Evolutionary conservation across 129 eudicot species (phyloP), one percentile per base, ranked within the genome.

Genomic region (Chrysanthemum makinoi): DNA sequence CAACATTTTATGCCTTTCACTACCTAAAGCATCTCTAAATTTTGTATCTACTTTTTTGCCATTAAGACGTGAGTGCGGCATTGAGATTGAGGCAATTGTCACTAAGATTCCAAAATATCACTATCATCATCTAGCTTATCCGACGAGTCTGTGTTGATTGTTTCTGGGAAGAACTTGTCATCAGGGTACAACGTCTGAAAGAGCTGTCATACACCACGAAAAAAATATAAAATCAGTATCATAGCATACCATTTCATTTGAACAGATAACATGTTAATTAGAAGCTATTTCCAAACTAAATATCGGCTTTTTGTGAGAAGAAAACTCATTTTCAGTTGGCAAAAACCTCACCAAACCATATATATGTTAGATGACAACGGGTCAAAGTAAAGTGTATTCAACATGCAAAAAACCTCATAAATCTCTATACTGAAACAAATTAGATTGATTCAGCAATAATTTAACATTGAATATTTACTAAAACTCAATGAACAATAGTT

Each of bases 91-190:
- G 15, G 17, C 26, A 49, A 60, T 77, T 3, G 46, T 55, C 66
- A 68, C 67, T 43, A 64, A 0, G 73, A 67, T 20, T 84, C 90
- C 47, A 44, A 61, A 69, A 3, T 65, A 65, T 84, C 76, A 70
- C 52, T 18, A 50, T 65, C 88, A 50, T 83, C 89, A 62, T 78
- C 86, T 4, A 64, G 39, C 66, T 82, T 77, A 19, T 80, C 86
- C 46, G 90, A 49, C 2, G 78, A 58, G 51, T 74, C 75, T 10
- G 85, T 74, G 70, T 75, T 79, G 35, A 62, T 53, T n/a, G 83
- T 78, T 70, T 72, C 83, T 35, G 93, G 90, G 76, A 88, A 88
- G 77, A 91, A 80, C 77, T 86, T 93, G 55, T 28, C 30, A 28
- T 28, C 4, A 28, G 0, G 35, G 35, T 30, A 30, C 6, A 4